Conservation (phyloP, 176 grass and related monocot species). For the Neostapfia colusana region DNA sequence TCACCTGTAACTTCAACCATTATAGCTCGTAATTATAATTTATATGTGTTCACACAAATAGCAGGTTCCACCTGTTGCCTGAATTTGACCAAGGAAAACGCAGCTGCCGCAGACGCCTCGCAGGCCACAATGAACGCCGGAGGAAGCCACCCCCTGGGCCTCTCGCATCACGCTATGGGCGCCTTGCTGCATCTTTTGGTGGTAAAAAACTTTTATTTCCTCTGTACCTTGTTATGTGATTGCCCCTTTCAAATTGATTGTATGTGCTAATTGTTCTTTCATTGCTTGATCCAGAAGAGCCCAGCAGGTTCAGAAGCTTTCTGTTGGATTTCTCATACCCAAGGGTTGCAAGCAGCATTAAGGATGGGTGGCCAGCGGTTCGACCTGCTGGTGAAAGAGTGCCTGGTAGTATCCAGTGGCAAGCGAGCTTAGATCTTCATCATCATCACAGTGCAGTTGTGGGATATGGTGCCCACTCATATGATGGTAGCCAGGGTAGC, state of each 20-base stretch:
- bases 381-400: slow-evolving; percentile 48
- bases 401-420: slow-evolving; percentile 56
- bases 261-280: slow-evolving; percentile 13
- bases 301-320: slow-evolving; percentile 69
- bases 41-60: slow-evolving; percentile 20
- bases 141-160: slow-evolving; percentile 67
- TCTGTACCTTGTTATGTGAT: background rate
- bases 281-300: slow-evolving; percentile 48
- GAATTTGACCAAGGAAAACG: slow-evolving; percentile 89
- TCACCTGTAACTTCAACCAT: background rate
- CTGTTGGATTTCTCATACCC: slow-evolving; percentile 85
- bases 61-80: slow-evolving; percentile 76
- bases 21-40: background rate
- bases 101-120: slow-evolving; percentile 91
- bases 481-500: slow-evolving; percentile 44
- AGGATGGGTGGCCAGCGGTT: slow-evolving; percentile 51
- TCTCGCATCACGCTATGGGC: slow-evolving; percentile 65
- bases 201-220: slow-evolving; percentile 38
- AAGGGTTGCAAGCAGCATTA: slow-evolving; percentile 57
- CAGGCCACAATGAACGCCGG: slow-evolving; percentile 85
- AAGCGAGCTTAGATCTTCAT: slow-evolving; percentile 41
- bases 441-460: slow-evolving; percentile 36
- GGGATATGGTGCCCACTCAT: slow-evolving; percentile 42
- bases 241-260: background rate
- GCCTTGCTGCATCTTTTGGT: slow-evolving; percentile 52